Evolutionary conservation across 2,329 filamentous ascomycete genomes (phyloP).

Genomic region (Magnaporthales sp.): DNA sequence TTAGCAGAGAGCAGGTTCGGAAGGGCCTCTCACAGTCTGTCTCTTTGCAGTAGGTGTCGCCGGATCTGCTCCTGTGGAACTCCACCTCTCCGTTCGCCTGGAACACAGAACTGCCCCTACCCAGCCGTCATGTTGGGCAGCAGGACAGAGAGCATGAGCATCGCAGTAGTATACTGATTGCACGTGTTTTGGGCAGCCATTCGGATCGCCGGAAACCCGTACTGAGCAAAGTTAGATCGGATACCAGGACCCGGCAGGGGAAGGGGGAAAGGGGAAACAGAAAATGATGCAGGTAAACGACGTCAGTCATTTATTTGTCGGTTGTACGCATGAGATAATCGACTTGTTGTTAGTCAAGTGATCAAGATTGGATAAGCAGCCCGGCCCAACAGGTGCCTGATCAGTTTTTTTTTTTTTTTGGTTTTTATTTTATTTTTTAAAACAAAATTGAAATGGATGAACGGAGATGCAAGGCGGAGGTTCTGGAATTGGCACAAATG

Average conservation of each 20-base stretch:
- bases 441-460: background rate
- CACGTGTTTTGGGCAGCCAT: background rate
- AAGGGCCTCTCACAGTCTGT: background rate
- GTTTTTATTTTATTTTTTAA: no score
- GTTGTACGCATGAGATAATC: background rate
- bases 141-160: background rate
- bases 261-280: background rate
- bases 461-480: background rate
- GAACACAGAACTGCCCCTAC: background rate
- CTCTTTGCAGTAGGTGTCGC: background rate
- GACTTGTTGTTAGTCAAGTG: background rate
- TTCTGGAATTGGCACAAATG: background rate
- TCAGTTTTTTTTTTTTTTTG: background rate
- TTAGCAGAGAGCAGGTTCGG: background rate
- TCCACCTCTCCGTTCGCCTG: background rate
- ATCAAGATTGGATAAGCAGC: background rate
- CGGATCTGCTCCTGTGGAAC: background rate
- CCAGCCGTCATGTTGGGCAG: background rate
- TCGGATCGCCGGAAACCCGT: background rate
- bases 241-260: background rate
- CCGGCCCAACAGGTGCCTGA: background rate
- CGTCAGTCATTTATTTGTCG: background rate
- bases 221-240: background rate
- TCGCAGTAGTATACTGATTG: background rate
- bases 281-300: background rate